These are phyloP conservation scores for Marvania coccoides DNA, from an alignment of 139 green algal species.

Conservation along the genomic window DNA sequence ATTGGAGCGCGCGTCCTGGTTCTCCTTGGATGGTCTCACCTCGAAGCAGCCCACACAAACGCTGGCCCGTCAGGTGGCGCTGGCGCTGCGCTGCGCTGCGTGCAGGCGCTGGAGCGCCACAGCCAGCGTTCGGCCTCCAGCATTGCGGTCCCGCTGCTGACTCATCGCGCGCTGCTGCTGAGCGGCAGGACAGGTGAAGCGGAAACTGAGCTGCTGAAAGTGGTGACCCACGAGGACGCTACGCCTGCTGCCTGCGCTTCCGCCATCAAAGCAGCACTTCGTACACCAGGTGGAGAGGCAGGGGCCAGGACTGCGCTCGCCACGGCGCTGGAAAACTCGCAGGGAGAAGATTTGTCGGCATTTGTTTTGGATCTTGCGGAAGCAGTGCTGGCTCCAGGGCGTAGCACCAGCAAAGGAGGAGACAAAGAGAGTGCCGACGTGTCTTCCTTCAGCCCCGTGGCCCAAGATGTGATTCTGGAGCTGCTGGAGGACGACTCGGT, in stretches of 20 bases:
- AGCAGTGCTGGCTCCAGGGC: neutral
- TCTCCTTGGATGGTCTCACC: neutral
- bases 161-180: neutral
- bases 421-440: too few species aligned
- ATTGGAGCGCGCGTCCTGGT: neutral
- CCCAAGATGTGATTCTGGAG: neutral
- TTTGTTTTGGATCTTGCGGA: neutral
- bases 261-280: slow-evolving; percentile 4
- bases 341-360: neutral
- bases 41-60: neutral
- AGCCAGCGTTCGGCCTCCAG: neutral
- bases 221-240: slow-evolving; percentile 15
- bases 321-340: slow-evolving; percentile 4
- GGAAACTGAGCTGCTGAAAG: slow-evolving; percentile 3
- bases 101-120: neutral
- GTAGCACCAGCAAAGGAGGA: neutral
- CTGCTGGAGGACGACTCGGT: neutral
- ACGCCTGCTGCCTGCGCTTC: slow-evolving; percentile 6
- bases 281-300: neutral
- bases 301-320: slow-evolving; percentile 2
- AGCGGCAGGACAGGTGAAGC: neutral
- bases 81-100: neutral
- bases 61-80: neutral
- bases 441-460: neutral
- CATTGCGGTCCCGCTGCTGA: neutral